phyloP scores from a whole-genome alignment of 805 yeast genomes.

The Candida quercuum region DNA sequence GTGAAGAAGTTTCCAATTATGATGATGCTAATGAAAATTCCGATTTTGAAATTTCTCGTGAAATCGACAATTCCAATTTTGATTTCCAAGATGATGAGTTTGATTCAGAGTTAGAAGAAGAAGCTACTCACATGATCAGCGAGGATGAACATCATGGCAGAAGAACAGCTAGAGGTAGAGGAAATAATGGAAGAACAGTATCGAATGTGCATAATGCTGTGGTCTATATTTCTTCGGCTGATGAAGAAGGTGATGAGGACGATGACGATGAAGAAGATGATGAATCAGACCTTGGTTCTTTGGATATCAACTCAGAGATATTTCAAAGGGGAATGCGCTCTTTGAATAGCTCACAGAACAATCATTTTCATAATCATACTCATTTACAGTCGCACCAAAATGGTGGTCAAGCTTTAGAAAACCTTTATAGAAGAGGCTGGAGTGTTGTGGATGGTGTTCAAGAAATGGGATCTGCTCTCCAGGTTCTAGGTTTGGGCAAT shows the following conservation, averaged over 20 bases:
- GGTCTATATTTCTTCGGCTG: slow-evolving; percentile 13
- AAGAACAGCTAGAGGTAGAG: too few relatives aligned
- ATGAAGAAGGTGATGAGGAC: slow-evolving; percentile 22
- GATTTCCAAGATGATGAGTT: not conserved
- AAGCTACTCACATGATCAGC: slow-evolving; percentile 4
- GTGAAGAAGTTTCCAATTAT: slow-evolving; percentile 11
- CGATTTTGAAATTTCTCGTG: not conserved
- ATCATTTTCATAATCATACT: not conserved
- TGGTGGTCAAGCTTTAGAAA: not conserved
- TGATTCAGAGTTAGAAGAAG: slow-evolving; percentile 10
- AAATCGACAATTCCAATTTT: not conserved
- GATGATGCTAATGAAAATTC: slow-evolving; percentile 2
- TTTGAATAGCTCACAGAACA: not conserved
- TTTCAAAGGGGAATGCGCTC: not conserved
- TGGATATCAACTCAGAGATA: not conserved
- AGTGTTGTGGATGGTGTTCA: not conserved
- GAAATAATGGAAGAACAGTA: too few relatives aligned
- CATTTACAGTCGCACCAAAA: not conserved
- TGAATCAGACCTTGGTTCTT: slow-evolving; percentile 10
- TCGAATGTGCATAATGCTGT: too few relatives aligned
- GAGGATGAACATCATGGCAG: slow-evolving; percentile 1
- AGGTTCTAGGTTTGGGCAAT: not conserved
- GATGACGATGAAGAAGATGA: slow-evolving; percentile 15
- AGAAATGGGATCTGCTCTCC: not conserved
- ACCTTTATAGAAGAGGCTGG: not conserved